Evolutionary conservation across 1,139 yeast genomes (phyloP), one percentile per base, ranked within the genome.

Genomic region (Scheffersomyces titani): DNA sequence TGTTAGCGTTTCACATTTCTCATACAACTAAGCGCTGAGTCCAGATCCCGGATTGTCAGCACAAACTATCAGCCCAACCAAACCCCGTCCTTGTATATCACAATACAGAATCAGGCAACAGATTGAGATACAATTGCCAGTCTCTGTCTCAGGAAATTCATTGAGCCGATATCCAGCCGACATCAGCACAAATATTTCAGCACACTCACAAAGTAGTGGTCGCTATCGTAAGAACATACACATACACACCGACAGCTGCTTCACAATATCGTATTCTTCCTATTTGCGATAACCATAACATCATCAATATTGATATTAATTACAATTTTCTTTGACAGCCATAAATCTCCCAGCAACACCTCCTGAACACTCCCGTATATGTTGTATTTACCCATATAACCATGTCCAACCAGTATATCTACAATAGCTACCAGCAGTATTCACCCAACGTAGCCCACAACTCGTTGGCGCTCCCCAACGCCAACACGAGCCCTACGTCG

Each of bases 361-460:
- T 22, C 22, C 24, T 9, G 49, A 46, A 46, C 5, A 20, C 49
- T 22, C 22, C 24, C n/a, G 49, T 46, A 19, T 19, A 46, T 46
- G 49, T 46, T 46, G 49, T 19, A 13, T 19, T 7, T 22, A 6
- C 20, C 49, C 22, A 46, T 46, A 46, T 46, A 46, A 46, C 22
- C 49, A 75, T 74, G 78, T 65, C 78, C 53, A 76, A 73, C 60
- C 80, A 75, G 59, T 75, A 76, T 63, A 65, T 70, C 52, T 75
- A 72, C 60, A 69, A 68, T 61, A 70, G 62, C 62, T 74, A 71
- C 59, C 74, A 69, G 50, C 81, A 74, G 57, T 76, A 74, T 59
- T 75, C 80, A 40, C 81, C 80, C 50, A 73, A 70, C 54, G 63
- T 67, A 59, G 59, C 66, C 55, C 65, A 64, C 51, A 57, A 54